Evolutionary conservation across 805 yeast genomes (phyloP).

Genomic region (Zygotorulaspora chibaensis): DNA sequence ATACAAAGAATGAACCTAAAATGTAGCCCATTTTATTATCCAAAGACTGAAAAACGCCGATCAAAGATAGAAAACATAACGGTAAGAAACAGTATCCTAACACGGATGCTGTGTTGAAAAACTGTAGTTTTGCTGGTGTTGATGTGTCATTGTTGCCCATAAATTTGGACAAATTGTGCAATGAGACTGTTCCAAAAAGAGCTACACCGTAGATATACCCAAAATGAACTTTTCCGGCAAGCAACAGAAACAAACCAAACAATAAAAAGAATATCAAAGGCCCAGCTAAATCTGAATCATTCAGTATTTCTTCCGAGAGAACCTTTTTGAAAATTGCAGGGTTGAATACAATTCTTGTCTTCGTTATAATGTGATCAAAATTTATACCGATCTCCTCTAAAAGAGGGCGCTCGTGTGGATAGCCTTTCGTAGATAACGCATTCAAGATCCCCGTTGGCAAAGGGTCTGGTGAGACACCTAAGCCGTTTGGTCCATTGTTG

Average conservation of each 20-base stretch:
- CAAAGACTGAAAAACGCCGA: constrained; percentile 70
- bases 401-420: constrained; percentile 90
- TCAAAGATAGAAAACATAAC: constrained; percentile 52
- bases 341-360: constrained; percentile 81
- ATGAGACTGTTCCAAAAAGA: constrained; percentile 77
- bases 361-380: constrained; percentile 77
- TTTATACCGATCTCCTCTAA: constrained; percentile 92
- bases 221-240: constrained; percentile 92
- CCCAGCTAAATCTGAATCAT: constrained; percentile 92
- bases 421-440: constrained; percentile 89
- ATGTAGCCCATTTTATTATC: constrained; percentile 73
- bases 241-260: constrained; percentile 75
- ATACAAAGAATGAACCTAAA: constrained; percentile 59
- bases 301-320: constrained; percentile 69
- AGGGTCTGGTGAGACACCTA: constrained; percentile 31
- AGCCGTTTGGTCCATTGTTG: constrained; percentile 12
- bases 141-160: constrained; percentile 60
- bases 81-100: constrained; percentile 93
- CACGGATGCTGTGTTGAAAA: constrained; percentile 77
- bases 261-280: constrained; percentile 84
- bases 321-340: constrained; percentile 52
- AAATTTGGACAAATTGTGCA: constrained; percentile 77
- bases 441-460: constrained; percentile 77
- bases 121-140: constrained; percentile 37
- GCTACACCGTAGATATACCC: constrained; percentile 98